Evolutionary conservation across 305 asterid species (phyloP).

Genomic region (Solanum chacoense): DNA sequence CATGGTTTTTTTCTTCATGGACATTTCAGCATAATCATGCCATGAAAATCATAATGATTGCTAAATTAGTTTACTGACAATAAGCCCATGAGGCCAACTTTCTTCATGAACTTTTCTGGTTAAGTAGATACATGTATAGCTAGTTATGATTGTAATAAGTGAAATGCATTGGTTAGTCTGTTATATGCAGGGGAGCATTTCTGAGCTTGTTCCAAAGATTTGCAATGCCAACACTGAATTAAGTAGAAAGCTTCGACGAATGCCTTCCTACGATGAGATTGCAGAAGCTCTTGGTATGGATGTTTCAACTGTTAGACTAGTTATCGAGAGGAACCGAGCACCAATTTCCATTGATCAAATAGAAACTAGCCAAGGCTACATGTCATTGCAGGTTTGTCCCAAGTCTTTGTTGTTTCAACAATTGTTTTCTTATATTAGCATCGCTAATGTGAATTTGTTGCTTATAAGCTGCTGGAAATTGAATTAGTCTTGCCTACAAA

Average conservation of each 20-base stretch:
- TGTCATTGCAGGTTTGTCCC: slow-evolving; percentile 47
- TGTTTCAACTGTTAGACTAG: slow-evolving; percentile 30
- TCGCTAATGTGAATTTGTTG: neutral
- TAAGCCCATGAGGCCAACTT: neutral
- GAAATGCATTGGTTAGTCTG: slow-evolving; percentile 31
- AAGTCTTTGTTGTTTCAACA: neutral
- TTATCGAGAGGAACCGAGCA: slow-evolving; percentile 32
- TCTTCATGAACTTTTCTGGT: neutral
- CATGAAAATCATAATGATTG: neutral
- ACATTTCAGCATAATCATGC: neutral
- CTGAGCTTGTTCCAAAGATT: slow-evolving; percentile 42
- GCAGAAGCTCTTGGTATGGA: slow-evolving; percentile 28
- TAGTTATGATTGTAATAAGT: slow-evolving; percentile 17
- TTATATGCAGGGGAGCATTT: slow-evolving; percentile 45
- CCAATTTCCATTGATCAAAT: slow-evolving; percentile 45
- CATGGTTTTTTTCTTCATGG: neutral
- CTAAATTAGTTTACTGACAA: neutral
- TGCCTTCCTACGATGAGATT: slow-evolving; percentile 41
- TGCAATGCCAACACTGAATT: slow-evolving; percentile 38
- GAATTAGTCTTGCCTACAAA: neutral
- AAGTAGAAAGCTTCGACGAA: slow-evolving; percentile 28
- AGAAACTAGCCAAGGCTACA: slow-evolving; percentile 24
- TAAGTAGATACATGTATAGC: neutral
- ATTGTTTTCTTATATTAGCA: neutral
- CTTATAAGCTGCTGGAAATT: neutral